Evolutionary conservation across 2,329 filamentous ascomycete species (phyloP).

Genomic region (Xylariales sp.): DNA sequence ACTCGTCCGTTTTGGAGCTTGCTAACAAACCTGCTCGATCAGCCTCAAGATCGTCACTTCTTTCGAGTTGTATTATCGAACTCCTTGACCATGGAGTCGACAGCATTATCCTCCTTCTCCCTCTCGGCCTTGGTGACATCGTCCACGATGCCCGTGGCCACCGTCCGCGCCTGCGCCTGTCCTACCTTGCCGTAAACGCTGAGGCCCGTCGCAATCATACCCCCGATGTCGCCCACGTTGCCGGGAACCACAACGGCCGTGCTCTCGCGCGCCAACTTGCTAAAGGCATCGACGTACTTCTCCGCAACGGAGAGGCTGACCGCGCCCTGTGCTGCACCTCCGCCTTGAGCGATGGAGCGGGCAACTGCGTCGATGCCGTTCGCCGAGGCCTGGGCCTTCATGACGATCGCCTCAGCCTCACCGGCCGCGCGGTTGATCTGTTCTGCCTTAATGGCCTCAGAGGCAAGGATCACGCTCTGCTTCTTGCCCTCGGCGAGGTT

Average conservation of each 20-base stretch:
- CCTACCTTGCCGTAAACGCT: slow-evolving; percentile 93
- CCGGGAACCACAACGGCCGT: slow-evolving; percentile 94
- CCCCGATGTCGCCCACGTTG: slow-evolving; percentile 91
- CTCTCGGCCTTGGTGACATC: neutral
- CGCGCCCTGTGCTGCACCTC: slow-evolving; percentile 73
- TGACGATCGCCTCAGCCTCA: slow-evolving; percentile 87
- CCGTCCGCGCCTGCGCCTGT: slow-evolving; percentile 66
- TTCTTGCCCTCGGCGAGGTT: slow-evolving; percentile 98
- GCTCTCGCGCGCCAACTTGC: slow-evolving; percentile 87
- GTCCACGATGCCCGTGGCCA: slow-evolving; percentile 40
- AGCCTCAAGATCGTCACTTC: no score
- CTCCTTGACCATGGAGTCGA: slow-evolving; percentile 27
- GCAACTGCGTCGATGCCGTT: slow-evolving; percentile 84
- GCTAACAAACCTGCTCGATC: no score
- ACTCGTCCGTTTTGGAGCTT: no score
- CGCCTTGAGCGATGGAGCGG: slow-evolving; percentile 65
- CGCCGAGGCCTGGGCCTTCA: slow-evolving; percentile 84
- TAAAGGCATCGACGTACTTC: slow-evolving; percentile 96
- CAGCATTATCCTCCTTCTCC: slow-evolving; percentile 16
- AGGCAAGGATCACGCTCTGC: slow-evolving; percentile 93
- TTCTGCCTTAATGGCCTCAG: slow-evolving; percentile 83
- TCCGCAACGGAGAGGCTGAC: slow-evolving; percentile 87
- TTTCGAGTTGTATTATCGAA: slow-evolving; percentile 25
- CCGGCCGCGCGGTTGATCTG: slow-evolving; percentile 89
- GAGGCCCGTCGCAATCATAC: slow-evolving; percentile 95